Evolutionary conservation across 2,329 filamentous ascomycete species (phyloP).

Genomic region (Scorias spongiosa): DNA sequence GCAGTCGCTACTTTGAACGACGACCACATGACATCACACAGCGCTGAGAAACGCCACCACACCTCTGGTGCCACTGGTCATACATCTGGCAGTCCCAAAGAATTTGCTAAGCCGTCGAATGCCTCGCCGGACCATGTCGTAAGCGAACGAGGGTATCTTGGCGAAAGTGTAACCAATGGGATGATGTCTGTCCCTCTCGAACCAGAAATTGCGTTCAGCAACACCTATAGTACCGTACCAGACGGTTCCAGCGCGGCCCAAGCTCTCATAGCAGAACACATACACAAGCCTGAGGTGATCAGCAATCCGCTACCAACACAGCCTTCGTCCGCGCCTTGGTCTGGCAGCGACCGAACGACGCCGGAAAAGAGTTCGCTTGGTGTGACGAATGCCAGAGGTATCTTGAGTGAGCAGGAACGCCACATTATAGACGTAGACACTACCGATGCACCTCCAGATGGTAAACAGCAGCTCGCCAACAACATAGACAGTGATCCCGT

Average conservation of each 20-base stretch:
- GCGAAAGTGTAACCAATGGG: too few relatives aligned
- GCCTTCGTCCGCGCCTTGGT: neutral
- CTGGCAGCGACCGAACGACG: neutral
- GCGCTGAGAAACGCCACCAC: too few relatives aligned
- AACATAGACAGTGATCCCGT: neutral
- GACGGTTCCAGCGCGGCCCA: conserved; percentile 24
- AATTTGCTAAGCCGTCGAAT: too few relatives aligned
- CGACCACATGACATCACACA: too few relatives aligned
- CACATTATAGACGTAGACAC: too few relatives aligned
- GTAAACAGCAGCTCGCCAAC: neutral
- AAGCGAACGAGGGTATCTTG: too few relatives aligned
- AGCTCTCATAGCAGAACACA: conserved; percentile 24
- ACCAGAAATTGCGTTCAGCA: conserved; percentile 24
- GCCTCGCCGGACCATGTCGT: too few relatives aligned
- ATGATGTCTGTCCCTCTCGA: conserved; percentile 22
- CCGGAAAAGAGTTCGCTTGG: neutral
- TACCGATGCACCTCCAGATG: neutral
- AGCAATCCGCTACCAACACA: conserved; percentile 2
- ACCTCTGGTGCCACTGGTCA: too few relatives aligned
- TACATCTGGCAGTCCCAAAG: too few relatives aligned
- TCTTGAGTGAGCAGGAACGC: too few relatives aligned
- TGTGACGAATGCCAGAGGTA: too few relatives aligned
- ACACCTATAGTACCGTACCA: conserved; percentile 27
- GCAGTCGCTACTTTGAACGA: too few relatives aligned
- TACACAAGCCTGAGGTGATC: conserved; percentile 10